Evolutionary conservation across 768 basidiomycete species (phyloP).

Genomic region (Calocera cornea): DNA sequence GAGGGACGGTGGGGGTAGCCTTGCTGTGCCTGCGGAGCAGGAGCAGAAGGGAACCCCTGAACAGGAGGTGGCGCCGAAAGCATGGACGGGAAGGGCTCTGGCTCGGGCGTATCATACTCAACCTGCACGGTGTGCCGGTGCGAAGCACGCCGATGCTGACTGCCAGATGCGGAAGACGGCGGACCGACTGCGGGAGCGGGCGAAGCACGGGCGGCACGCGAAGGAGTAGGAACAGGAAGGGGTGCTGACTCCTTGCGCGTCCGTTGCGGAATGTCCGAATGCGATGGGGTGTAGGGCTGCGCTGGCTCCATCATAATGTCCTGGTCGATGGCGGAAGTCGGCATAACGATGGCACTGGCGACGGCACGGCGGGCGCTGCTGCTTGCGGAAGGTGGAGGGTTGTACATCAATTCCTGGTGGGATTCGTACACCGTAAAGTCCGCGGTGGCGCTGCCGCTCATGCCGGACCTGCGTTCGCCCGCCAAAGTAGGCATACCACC

Average conservation of each 20-base stretch:
- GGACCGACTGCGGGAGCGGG: neutral
- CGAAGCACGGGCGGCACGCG: neutral
- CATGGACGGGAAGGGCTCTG: slow-evolving; percentile 10
- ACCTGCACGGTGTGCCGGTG: slow-evolving; percentile 90
- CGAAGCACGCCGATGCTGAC: neutral
- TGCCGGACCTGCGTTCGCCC: slow-evolving; percentile 27
- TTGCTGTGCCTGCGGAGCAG: neutral
- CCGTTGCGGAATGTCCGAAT: neutral
- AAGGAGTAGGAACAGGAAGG: neutral
- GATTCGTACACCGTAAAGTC: slow-evolving; percentile 2
- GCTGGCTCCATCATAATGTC: neutral
- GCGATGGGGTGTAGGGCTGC: neutral
- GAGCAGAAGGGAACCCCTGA: neutral
- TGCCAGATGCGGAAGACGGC: neutral
- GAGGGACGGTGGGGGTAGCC: neutral
- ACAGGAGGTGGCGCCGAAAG: neutral
- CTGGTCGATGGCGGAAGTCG: slow-evolving; percentile 25
- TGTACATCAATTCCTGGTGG: neutral
- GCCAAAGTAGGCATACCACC: slow-evolving; percentile 6
- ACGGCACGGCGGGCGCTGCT: slow-evolving; percentile 27
- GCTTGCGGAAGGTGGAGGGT: neutral
- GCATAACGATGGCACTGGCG: slow-evolving; percentile 34
- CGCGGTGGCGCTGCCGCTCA: neutral
- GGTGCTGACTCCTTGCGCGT: neutral
- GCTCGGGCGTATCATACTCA: slow-evolving; percentile 67